Evolutionary conservation across 139 green algal genomes (phyloP), one percentile per base, ranked within the genome.

Genomic region (Dunaliella primolecta): DNA sequence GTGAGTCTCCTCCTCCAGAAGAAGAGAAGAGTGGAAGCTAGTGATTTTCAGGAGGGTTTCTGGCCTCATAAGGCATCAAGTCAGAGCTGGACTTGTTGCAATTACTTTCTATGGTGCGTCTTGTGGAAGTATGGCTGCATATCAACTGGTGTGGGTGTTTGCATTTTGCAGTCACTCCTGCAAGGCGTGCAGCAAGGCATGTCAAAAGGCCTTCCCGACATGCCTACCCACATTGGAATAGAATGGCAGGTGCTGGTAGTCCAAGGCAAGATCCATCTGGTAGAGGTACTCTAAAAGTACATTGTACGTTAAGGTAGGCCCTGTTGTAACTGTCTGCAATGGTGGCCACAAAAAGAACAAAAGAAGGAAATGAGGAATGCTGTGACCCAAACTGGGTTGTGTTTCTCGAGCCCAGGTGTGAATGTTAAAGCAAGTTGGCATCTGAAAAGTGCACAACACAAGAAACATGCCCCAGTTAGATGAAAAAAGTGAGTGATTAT

Each of bases 181-280:
- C n/a, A n/a, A n/a, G n/a, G n/a, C n/a, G n/a, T n/a, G n/a, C n/a
- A n/a, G n/a, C n/a, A n/a, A n/a, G n/a, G n/a, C n/a, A n/a, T n/a
- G n/a, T n/a, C n/a, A n/a, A n/a, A n/a, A n/a, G n/a, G n/a, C n/a
- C n/a, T n/a, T n/a, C n/a, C n/a, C n/a, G n/a, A n/a, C n/a, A n/a
- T n/a, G n/a, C n/a, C n/a, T n/a, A 64, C 46, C 15, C 46, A 64
- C 46, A 64, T 64, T 84, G 2, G 80, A 84, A 46, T 84, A 84
- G 30, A 84, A 84, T n/a, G 80, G 80, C 31, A 84, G 80, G n/a
- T 25, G 27, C 55, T 75, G 56, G 55, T 33, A 78, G 80, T 84
- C 80, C 30, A 84, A 46, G 2, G 80, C n/a, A 33, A 75, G 29
- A 1, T 56, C 80, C 11, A 27, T 31, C 1, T 31, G 7, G 29